A percentile compares a stretch with the other conserved stretches of the same genome.
Conservation (phyloP, 2,329 filamentous ascomycete species). For the Fusarium sarcochroum region DNA sequence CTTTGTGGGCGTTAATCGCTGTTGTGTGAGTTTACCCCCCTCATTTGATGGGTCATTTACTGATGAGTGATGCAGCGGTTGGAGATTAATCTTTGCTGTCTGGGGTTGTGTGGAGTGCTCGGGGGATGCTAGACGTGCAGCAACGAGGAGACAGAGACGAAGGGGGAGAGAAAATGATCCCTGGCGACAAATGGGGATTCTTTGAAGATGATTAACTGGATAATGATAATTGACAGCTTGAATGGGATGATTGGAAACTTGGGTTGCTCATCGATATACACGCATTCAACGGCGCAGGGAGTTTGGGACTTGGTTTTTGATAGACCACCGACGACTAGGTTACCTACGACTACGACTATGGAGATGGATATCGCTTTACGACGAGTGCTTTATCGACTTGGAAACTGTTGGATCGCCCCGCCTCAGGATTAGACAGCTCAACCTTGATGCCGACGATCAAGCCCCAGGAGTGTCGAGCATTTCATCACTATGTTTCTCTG, state of each 20-base stretch:
- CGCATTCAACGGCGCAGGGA: conserved; percentile 21
- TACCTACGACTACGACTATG: background rate
- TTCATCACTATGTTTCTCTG: background rate
- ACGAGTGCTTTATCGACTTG: background rate
- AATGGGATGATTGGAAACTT: background rate
- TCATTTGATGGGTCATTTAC: background rate
- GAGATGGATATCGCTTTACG: background rate
- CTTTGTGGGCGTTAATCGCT: conserved; percentile 42
- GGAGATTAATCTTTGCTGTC: conserved; percentile 49
- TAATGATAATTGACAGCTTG: conserved; percentile 20
- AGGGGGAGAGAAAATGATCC: conserved; percentile 33
- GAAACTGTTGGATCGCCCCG: background rate
- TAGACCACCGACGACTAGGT: conserved; percentile 3
- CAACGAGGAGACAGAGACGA: conserved; percentile 34
- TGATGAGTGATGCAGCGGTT: conserved; percentile 37
- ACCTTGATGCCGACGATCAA: background rate
- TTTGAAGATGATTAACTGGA: conserved; percentile 13
- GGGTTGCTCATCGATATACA: conserved; percentile 4
- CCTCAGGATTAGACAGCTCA: background rate
- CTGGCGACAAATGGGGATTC: conserved; percentile 43
- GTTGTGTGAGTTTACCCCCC: conserved; percentile 45
- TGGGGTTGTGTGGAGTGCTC: conserved; percentile 51
- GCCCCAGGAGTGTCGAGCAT: background rate
- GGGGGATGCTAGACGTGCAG: conserved; percentile 41
- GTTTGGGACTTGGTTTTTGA: conserved; percentile 6